phyloP scores from a whole-genome alignment of 352 stramenopile species.

The Phytophthora lateralis region DNA sequence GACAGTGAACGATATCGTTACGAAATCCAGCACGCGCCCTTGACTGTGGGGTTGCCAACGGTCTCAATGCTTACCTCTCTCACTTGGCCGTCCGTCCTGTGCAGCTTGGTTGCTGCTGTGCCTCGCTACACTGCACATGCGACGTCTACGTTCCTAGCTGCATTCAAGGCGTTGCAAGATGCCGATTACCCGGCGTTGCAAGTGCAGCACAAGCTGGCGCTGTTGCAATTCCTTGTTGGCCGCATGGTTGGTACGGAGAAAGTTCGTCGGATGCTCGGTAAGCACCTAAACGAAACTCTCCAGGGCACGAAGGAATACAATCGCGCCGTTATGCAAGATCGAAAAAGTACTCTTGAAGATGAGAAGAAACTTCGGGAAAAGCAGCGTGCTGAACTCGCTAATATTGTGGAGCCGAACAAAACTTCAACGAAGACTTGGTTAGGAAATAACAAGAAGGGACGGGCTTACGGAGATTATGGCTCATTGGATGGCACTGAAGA shows the following conservation, averaged over 20 bases:
- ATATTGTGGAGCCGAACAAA: constrained; percentile 60
- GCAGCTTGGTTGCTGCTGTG: constrained; percentile 68
- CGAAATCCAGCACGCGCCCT: constrained; percentile 78
- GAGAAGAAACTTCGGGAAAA: constrained; percentile 84
- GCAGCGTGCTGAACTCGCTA: constrained; percentile 65
- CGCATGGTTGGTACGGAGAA: constrained; percentile 68
- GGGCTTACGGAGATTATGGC: constrained; percentile 10
- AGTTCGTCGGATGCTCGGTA: constrained; percentile 60
- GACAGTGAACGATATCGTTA: constrained; percentile 81
- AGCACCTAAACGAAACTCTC: constrained; percentile 60
- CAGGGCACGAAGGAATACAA: constrained; percentile 80
- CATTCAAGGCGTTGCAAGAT: constrained; percentile 48
- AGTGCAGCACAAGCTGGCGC: constrained; percentile 69
- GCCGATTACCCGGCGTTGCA: constrained; percentile 60
- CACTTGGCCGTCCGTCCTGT: constrained; percentile 80
- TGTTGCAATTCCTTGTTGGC: constrained; percentile 75
- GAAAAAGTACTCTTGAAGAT: constrained; percentile 71
- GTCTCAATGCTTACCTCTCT: constrained; percentile 81
- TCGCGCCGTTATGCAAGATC: constrained; percentile 63
- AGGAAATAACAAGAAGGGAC: constrained; percentile 61
- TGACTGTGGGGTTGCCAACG: constrained; percentile 81
- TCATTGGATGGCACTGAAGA: constrained; percentile 45
- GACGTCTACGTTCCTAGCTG: constrained; percentile 43
- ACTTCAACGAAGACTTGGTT: constrained; percentile 62
- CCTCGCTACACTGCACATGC: constrained; percentile 66